Base-by-base conservation (phyloP, 306 rosid genomes). In the Prunus padus region DNA sequence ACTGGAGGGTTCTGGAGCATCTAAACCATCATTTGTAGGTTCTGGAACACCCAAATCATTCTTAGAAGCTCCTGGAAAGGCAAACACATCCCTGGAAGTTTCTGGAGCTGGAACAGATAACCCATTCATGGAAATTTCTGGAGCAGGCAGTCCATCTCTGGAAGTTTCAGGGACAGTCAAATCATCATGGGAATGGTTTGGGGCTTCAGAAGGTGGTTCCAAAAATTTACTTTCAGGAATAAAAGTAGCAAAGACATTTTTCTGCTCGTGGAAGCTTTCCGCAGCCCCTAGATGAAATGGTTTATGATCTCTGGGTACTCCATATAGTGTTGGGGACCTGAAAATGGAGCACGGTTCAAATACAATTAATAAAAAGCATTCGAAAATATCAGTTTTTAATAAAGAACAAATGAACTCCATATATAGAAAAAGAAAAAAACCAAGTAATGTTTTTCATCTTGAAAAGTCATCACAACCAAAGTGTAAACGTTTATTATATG, bases 281-380 rank as follows among this genome's bases (percentile, higher is more conserved):
- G 82, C 72, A 75, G 89, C 93, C 72, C 92, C 88, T 81, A 82
- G 65, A 61, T 85, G 93, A 84, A 95, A 77, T 11, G 86, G 80
- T 78, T 87, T 87, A 77, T 87, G 88, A 82, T 90, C 97, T 79
- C 96, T 82, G 74, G 97, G 97, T 59, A 95, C 87, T 76, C 97
- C 98, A 59, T 85, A 89, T 18, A 95, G 95, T 70, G 97, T 95
- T 64, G 95, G 89, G 20, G 91, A 82, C 84, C 98, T 95, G 87
- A 80, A 85, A 85, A 81, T 31, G 76, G 70, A 49, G 54, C 71
- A 67, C 68, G 52, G 23, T 42, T 13, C 30, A 67, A 65, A 64
- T 67, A 76, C 70, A 37, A 46, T 69, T 76, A 72, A 59, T 60
- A 26, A 19, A 16, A 20, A 4, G 45, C 10, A 23, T 26, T 42